Conservation (phyloP, 441 rosid species). For the Rhodomyrtus psidioides region DNA sequence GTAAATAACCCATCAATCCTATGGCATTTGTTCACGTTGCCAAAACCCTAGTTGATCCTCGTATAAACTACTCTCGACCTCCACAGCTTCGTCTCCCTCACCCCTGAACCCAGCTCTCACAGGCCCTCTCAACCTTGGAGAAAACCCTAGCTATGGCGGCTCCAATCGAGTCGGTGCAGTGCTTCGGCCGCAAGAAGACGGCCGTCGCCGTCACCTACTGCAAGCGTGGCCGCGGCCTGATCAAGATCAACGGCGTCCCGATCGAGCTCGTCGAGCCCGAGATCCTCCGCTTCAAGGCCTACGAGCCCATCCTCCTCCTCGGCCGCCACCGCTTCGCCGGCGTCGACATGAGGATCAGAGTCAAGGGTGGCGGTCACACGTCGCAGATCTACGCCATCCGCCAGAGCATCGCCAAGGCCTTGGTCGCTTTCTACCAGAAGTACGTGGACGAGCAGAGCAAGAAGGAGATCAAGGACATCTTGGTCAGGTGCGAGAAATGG, state of each 20-base stretch:
- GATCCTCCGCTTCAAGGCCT: slow-evolving; percentile 63
- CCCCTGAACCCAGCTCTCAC: background rate
- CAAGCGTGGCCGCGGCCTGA: slow-evolving; percentile 52
- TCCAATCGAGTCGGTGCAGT: slow-evolving; percentile 39
- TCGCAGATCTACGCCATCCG: slow-evolving; percentile 77
- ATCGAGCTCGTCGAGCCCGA: slow-evolving; percentile 63
- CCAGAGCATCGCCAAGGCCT: slow-evolving; percentile 71
- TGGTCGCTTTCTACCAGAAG: slow-evolving; percentile 72
- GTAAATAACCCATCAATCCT: accelerated
- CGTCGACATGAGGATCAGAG: slow-evolving; percentile 72
- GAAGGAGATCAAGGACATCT: slow-evolving; percentile 62
- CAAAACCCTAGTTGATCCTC: background rate
- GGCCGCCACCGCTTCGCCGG: slow-evolving; percentile 53
- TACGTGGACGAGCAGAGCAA: slow-evolving; percentile 66
- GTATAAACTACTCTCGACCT: background rate
- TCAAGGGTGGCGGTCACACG: slow-evolving; percentile 73
- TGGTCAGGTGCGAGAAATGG: slow-evolving; percentile 19
- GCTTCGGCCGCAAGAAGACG: slow-evolving; percentile 71
- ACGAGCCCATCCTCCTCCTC: slow-evolving; percentile 56
- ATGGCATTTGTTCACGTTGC: background rate
- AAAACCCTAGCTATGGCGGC: slow-evolving; percentile 3
- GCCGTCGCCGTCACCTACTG: slow-evolving; percentile 72
- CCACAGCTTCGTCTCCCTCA: background rate
- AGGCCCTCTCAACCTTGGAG: background rate
- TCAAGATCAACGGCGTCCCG: slow-evolving; percentile 69